These are phyloP conservation scores for Viola pubescens DNA, from an alignment of 441 rosid genomes.

Conservation along the genomic window DNA sequence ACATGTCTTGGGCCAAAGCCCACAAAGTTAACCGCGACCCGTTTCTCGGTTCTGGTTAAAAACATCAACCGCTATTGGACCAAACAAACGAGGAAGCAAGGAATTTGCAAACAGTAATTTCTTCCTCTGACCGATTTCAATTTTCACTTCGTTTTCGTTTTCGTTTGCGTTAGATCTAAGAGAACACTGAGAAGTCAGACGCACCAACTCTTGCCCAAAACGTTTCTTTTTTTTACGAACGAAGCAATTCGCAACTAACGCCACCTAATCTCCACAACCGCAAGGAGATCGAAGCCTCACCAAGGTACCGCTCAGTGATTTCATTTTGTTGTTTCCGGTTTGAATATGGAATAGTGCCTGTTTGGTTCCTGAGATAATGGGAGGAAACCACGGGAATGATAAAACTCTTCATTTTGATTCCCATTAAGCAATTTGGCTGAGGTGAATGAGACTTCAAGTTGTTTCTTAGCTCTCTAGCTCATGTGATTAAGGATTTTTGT, in stretches of 20 bases:
- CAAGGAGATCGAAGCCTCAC: neutral
- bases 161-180: conserved; percentile 21
- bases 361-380: conserved; percentile 13
- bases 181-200: neutral
- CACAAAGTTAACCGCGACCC: too few species aligned
- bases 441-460: neutral
- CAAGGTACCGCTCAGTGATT: conserved; percentile 3
- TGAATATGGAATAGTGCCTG: neutral
- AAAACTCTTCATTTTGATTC: too few species aligned
- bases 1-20: too few species aligned
- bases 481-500: neutral
- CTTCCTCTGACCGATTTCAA: neutral
- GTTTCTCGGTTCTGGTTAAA: neutral
- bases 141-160: neutral
- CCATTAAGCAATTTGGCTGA: neutral
- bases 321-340: neutral
- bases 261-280: neutral
- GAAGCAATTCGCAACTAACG: conserved; percentile 1
- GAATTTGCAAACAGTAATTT: neutral
- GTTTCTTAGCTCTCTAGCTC: neutral
- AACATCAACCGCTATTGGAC: neutral
- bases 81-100: neutral
- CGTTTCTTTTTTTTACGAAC: neutral
- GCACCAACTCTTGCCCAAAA: neutral
- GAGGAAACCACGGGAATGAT: neutral